These are phyloP conservation scores for Puya raimondii DNA, from an alignment of 176 grass and related monocot genomes.

Conservation along the genomic window DNA sequence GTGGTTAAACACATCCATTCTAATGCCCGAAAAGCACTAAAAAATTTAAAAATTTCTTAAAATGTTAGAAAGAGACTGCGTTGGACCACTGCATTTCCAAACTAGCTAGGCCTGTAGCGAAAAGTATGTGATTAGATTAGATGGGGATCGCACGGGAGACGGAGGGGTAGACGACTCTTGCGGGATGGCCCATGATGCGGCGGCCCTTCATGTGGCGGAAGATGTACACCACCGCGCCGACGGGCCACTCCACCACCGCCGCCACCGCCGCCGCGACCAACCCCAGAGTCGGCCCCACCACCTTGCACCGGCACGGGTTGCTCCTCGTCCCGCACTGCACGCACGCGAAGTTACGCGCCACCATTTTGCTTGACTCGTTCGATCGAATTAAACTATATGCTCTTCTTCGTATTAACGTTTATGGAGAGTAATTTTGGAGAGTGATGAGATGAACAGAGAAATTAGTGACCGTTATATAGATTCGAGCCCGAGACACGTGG, in stretches of 20 bases:
- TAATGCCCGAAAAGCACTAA: no score
- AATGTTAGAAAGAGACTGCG: neutral
- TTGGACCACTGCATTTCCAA: neutral
- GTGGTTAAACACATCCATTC: no score
- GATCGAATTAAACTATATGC: constrained; percentile 12
- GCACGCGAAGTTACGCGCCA: constrained; percentile 8
- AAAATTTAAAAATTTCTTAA: no score
- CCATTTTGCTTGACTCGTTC: no score
- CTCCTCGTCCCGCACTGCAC: constrained; percentile 78
- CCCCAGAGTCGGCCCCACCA: constrained; percentile 78
- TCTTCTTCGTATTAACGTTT: neutral
- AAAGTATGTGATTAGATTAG: constrained; percentile 19
- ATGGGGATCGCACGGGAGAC: constrained; percentile 52
- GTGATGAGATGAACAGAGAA: neutral
- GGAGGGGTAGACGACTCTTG: constrained; percentile 59
- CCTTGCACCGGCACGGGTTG: constrained; percentile 91
- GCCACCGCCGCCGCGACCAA: constrained; percentile 64
- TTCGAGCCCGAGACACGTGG: constrained; percentile 21
- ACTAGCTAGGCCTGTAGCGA: neutral
- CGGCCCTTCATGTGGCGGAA: constrained; percentile 79
- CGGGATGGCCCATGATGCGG: constrained; percentile 88
- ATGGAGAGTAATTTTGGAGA: neutral
- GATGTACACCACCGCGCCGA: constrained; percentile 65
- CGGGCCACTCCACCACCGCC: constrained; percentile 75
- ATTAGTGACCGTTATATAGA: neutral